A percentile compares a stretch with the other conserved stretches of the same genome.
Evolutionary conservation across 352 stramenopile species (phyloP).

Genomic region (Phytophthora gonapodyides): DNA sequence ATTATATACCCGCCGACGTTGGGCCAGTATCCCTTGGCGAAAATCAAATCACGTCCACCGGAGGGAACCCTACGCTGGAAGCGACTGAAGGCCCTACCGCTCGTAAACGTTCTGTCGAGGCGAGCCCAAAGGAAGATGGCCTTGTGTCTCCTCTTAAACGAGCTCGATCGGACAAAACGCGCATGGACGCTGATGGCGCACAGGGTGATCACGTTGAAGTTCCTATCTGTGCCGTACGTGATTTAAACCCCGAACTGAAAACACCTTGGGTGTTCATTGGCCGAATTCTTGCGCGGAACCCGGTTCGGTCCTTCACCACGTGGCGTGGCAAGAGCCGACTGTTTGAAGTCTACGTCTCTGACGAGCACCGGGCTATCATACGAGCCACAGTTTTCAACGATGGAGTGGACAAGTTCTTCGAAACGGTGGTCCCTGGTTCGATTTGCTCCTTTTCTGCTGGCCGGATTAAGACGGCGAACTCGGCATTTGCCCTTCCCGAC

Average conservation of each 20-base stretch:
- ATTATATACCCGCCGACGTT: too few relatives aligned
- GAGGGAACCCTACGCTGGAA: too few relatives aligned
- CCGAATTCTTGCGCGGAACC: conserved; percentile 2
- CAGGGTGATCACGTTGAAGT: background rate
- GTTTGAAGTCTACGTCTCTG: conserved; percentile 2
- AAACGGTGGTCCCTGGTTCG: background rate
- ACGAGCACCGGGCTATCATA: background rate
- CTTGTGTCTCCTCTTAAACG: too few relatives aligned
- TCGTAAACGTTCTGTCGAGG: too few relatives aligned
- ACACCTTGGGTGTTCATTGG: conserved; percentile 4
- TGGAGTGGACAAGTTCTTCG: conserved; percentile 3
- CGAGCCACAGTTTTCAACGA: conserved; percentile 7
- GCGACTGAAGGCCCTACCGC: too few relatives aligned
- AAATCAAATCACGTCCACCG: too few relatives aligned
- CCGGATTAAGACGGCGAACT: conserved; percentile 2
- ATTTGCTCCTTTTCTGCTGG: conserved; percentile 3
- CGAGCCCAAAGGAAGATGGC: too few relatives aligned
- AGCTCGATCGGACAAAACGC: too few relatives aligned
- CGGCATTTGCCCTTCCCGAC: background rate
- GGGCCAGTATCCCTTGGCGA: too few relatives aligned
- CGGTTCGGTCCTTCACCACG: background rate
- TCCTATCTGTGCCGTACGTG: background rate
- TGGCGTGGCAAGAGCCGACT: background rate
- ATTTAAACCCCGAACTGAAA: background rate
- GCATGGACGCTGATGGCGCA: too few relatives aligned